Evolutionary conservation across 2,329 filamentous ascomycete genomes (phyloP), one percentile per base, ranked within the genome.

Genomic region (Neocucurbitaria cava): DNA sequence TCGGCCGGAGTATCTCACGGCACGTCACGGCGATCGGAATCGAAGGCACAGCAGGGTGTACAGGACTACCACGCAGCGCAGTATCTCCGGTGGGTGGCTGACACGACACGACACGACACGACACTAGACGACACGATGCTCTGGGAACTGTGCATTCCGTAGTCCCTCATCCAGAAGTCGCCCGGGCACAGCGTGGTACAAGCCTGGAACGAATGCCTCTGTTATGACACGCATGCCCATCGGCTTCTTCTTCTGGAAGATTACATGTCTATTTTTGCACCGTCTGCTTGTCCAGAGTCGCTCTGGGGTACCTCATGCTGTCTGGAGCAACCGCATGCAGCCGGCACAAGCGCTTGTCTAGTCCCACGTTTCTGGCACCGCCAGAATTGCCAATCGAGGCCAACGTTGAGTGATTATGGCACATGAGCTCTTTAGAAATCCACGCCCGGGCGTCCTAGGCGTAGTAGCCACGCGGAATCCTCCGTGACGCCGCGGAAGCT

Each of bases 51-150:
- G 39, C 57, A 45, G 56, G 53, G 49, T 40, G 52, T 49, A 59
- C 49, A 52, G 46, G 33, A 46, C 52, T 51, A 54, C 52, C 49
- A 54, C 58, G 56, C 47, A 51, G 38, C 49, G 56, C 58, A 54
- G 35, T 43, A 59, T 58, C 56, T 55, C 56, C 53, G 46, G 41
- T 47, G 44, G 48, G 54, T 57, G 51, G 46, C 49, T 50, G 52
- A 56, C 52, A 58, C 54, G 17, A 44, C 49, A 51, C 24, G 18
- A 51, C 28, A 40, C 46, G 51, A 48, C 49, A 42, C 52, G 52
- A 56, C 52, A 58, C 54, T 15, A 44, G 46, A 51, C 24, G n/a
- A 51, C 23, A 40, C 43, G 41, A 46, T 31, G 30, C 36, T 35
- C 46, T 46, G 46, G 44, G 46, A 33, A 42, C 30, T 41, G 23